These are phyloP conservation scores for Mortierella claussenii DNA, from an alignment of 192 early-diverging fungal genomes.

Conservation along the genomic window DNA sequence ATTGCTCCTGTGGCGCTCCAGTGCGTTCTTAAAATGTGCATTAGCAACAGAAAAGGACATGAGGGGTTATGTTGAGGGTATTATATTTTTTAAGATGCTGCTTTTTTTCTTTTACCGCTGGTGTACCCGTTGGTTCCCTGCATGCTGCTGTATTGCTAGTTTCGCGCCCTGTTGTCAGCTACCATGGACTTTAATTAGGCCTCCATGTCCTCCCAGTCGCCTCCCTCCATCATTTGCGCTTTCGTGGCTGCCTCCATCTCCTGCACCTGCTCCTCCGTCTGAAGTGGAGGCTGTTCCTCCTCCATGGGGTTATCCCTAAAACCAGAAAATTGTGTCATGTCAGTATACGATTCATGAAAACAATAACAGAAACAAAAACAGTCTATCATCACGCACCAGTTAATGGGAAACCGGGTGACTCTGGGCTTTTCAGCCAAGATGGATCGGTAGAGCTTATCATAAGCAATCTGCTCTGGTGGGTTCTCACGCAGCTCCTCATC, in stretches of 20 bases:
- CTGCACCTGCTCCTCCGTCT: slow-evolving; percentile 46
- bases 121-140: too few relatives aligned
- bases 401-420: slow-evolving; percentile 88
- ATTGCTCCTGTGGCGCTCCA: too few relatives aligned
- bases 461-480: slow-evolving; percentile 75
- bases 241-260: slow-evolving; percentile 42
- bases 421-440: slow-evolving; percentile 95
- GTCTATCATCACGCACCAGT: slow-evolving; percentile 66
- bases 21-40: too few relatives aligned
- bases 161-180: too few relatives aligned
- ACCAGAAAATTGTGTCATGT: neutral
- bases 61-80: too few relatives aligned
- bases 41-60: too few relatives aligned
- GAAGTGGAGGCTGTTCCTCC: slow-evolving; percentile 47
- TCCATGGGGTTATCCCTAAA: slow-evolving; percentile 47
- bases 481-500: slow-evolving; percentile 83
- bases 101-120: too few relatives aligned
- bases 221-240: slow-evolving; percentile 29
- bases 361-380: neutral
- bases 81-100: too few relatives aligned
- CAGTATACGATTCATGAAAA: neutral
- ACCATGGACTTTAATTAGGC: too few relatives aligned
- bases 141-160: too few relatives aligned
- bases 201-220: slow-evolving; percentile 46
- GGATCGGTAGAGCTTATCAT: slow-evolving; percentile 84